Conservation (phyloP, 805 yeast genomes). For the Kodamaea kaohsiungensis region DNA sequence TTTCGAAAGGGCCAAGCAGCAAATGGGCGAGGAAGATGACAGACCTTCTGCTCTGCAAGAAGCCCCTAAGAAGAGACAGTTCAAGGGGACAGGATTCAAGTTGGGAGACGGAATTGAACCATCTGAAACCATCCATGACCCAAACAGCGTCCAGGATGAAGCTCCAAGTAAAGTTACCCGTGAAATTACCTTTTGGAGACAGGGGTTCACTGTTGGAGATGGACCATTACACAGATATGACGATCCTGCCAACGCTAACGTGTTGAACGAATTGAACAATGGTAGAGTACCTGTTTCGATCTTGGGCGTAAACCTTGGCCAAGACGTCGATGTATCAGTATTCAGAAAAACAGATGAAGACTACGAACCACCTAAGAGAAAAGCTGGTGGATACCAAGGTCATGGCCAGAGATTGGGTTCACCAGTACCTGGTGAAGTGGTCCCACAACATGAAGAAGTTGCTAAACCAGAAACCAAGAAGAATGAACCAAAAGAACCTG, state of each 20-base stretch:
- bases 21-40: conserved; percentile 38
- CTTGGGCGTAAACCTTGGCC: conserved; percentile 82
- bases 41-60: conserved; percentile 32
- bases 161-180: conserved; percentile 59
- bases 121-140: conserved; percentile 37
- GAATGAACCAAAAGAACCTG: conserved; percentile 3
- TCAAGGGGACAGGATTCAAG: conserved; percentile 54
- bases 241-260: conserved; percentile 83
- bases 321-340: conserved; percentile 92
- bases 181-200: conserved; percentile 91
- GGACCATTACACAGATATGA: conserved; percentile 85
- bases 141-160: conserved; percentile 20
- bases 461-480: conserved; percentile 9
- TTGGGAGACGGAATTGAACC: conserved; percentile 49
- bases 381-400: conserved; percentile 71
- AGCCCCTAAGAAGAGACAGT: conserved; percentile 24
- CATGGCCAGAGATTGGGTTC: conserved; percentile 85
- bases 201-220: conserved; percentile 94
- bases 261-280: conserved; percentile 75
- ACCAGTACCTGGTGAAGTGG: conserved; percentile 76
- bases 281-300: conserved; percentile 91
- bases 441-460: conserved; percentile 17
- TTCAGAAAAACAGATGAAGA: conserved; percentile 78
- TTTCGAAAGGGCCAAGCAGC: conserved; percentile 58
- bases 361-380: conserved; percentile 65